Base-by-base conservation (phyloP, 495 filamentous ascomycete species). In the Cercophora scortea region DNA sequence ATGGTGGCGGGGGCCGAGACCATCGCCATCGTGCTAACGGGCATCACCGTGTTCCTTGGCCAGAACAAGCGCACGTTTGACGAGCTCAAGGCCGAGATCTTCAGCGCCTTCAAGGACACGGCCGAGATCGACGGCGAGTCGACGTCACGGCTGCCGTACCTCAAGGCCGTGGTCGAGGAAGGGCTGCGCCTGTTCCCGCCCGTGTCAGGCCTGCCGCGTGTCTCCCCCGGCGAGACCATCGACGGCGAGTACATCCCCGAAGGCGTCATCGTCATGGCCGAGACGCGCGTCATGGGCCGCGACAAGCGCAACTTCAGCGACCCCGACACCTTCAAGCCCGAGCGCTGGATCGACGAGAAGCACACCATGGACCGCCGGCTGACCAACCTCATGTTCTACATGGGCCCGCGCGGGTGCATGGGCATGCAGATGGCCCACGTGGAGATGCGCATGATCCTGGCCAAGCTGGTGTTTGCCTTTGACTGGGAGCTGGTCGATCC, bases 351-450 rank as follows among this genome's bases (percentile, higher is more conserved):
- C 15, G 53, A 63, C 7, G 69, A 64, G 17, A 47, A 48, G 15
- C 49, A 49, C 42, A 50, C 13, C 19, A 56, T 61, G 19, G 81
- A 86, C 57, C 56, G 66, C 3, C 58, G 62, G 13, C 66, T 71
- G 15, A 72, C 71, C 8, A 60, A 75, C 35, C 71, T 78, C 45
- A 74, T 79, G 4, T 85, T 84, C 45, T 66, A 66, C 35, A 33
- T 71, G 32, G 81, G 82, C 0, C 77, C 75, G 0, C 53, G 80
- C n/a, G 72, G 76, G 45, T 84, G 80, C 50, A 68, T 82, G 46
- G 81, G 80, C 6, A 65, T 69, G 55, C 73, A 77, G 48, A 49
- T 79, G 41, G 79, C 79, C 15, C 76, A 64, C 32, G 63, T 61
- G 13, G 78, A 82, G 54, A 76, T 80, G 66, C 62, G 67, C 6